Evolutionary conservation across 192 early-diverging fungal species (phyloP), one percentile per base, ranked within the genome.

Genomic region (Linnemannia exigua): DNA sequence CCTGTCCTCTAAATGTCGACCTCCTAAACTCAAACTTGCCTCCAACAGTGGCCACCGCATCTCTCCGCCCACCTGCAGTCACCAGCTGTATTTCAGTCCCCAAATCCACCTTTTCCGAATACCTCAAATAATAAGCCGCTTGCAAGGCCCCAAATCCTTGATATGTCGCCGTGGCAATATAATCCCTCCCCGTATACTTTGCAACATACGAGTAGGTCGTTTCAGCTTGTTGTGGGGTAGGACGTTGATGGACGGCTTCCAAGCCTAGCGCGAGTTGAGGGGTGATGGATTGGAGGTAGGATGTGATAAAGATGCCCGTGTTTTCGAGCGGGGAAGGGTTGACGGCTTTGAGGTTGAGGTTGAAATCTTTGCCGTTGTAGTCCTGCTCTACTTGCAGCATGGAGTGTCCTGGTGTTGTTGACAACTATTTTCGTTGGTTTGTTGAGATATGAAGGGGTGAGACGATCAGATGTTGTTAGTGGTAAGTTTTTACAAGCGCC

Each of bases 11-110:
- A 86, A 99, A 94, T 47, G 95, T 98, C 38, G 97, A 93, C 48
- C 92, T 92, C 61, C 97, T 92, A 81, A 99, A 99, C 80, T 99
- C 98, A 74, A 98, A 96, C 92, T 99, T 99, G 87, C 96, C 98
- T 58, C 97, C 98, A n/a, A 97, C 95, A 20, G 96, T 95, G 74
- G 96, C 96, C 74, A 98, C 92, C 52, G 96, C 99, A 72, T 99
- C 97, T 72, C 97, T 92, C 67, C 96, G 90, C 5, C 94, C 95
- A 66, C 88, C 92, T 31, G 89, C 88, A 15, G 83, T 90, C 74
- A 98, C 84, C 77, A 97, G 79, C 88, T 99, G 96, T 36, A 98
- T 89, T 91, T 99, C 98, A 11, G 96, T 93, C 46, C 93, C 97
- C 31, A 98, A 94, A 88, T 99, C 98, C 50, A 98, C 94, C 89